A percentile compares a stretch with the other conserved stretches of the same genome.
Evolutionary conservation across 164 flowering plant genomes (phyloP).

Genomic region (Santalum album): DNA sequence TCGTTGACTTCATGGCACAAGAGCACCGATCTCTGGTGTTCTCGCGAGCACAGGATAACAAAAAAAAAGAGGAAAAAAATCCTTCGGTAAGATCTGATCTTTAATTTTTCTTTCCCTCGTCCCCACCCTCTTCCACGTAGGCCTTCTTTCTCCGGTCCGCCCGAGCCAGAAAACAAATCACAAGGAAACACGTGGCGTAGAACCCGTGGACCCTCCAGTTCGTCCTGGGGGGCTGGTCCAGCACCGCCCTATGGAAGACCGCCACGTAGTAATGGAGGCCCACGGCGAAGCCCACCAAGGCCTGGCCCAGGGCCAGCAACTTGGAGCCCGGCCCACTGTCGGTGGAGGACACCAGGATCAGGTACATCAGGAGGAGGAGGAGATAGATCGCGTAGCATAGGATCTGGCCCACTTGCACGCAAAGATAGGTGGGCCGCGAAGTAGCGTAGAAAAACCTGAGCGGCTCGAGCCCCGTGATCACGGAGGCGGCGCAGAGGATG

Average conservation of each 20-base stretch:
- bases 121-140: conserved; percentile 67
- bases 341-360: conserved; percentile 65
- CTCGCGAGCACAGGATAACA: too few relatives aligned
- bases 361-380: conserved; percentile 60
- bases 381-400: conserved; percentile 72
- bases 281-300: conserved; percentile 62
- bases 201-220: conserved; percentile 82
- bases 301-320: conserved; percentile 69
- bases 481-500: conserved; percentile 56
- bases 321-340: conserved; percentile 44
- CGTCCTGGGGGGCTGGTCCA: conserved; percentile 72
- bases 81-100: too few relatives aligned
- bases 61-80: too few relatives aligned
- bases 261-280: conserved; percentile 81
- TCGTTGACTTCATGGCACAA: too few relatives aligned
- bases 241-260: conserved; percentile 74
- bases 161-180: conserved; percentile 48
- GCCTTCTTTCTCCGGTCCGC: conserved; percentile 85
- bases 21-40: too few relatives aligned
- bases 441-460: conserved; percentile 67
- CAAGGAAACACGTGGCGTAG: conserved; percentile 79
- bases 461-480: conserved; percentile 75
- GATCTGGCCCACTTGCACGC: conserved; percentile 67
- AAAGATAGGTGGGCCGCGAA: conserved; percentile 62
- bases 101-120: conserved; percentile 79